Percentiles rank a stretch among this genome's conserved stretches.
Conservation (phyloP, 495 filamentous ascomycete genomes). For the Aspergillus wentii region DNA sequence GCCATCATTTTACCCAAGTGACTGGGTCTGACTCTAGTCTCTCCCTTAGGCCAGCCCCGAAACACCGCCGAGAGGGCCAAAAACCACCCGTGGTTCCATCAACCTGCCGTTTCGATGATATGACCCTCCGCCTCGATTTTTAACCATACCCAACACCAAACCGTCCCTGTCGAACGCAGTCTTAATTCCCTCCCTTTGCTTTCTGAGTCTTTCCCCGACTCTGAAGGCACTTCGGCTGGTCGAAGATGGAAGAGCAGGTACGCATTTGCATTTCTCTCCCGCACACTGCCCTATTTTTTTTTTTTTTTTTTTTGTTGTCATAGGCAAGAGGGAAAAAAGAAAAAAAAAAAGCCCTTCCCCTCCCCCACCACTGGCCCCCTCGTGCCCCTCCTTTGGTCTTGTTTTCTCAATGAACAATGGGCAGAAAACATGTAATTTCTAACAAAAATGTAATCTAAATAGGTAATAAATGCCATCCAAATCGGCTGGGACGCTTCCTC, state of each 20-base stretch:
- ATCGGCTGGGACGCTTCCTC: conserved; percentile 78
- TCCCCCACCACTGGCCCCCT: conserved; percentile 10
- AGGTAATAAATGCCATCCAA: conserved; percentile 91
- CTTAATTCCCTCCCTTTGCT: conserved; percentile 15
- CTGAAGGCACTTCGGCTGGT: conserved; percentile 38
- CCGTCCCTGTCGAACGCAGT: conserved; percentile 9
- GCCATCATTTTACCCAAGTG: conserved; percentile 7
- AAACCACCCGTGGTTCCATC: conserved; percentile 15
- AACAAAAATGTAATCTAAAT: conserved; percentile 8
- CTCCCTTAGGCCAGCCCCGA: neutral
- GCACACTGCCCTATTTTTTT: neutral
- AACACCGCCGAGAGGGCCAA: conserved; percentile 1
- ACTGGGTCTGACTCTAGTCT: conserved; percentile 5
- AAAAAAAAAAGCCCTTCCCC: conserved; percentile 12
- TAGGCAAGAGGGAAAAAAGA: conserved; percentile 1
- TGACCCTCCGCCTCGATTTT: conserved; percentile 17
- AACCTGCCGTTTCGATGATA: conserved; percentile 8
- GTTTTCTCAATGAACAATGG: no score
- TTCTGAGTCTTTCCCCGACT: conserved; percentile 20
- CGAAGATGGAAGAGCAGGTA: conserved; percentile 51
- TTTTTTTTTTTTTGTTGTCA: conserved; percentile 4
- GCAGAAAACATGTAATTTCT: no score
- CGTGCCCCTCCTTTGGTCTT: conserved; percentile 13
- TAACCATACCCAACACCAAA: conserved; percentile 4
- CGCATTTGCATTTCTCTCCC: no score